phyloP scores from a whole-genome alignment of 345 rosid species.

The thale cress (Arabidopsis thaliana) region DNA sequence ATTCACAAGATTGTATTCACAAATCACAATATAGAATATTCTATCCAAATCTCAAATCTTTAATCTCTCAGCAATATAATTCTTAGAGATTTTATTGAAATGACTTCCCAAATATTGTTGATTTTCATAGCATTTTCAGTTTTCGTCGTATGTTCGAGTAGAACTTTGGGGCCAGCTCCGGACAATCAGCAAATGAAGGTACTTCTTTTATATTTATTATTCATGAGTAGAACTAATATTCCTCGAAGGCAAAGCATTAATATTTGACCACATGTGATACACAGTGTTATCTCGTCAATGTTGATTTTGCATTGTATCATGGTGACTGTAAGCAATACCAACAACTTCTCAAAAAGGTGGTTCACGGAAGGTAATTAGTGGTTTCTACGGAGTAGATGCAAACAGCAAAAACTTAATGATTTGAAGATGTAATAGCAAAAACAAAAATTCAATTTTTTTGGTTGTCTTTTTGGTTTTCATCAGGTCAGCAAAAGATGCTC shows the following conservation, averaged over 20 bases:
- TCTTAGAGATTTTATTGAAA: neutral
- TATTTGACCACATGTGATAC: neutral
- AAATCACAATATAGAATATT: too few relatives aligned
- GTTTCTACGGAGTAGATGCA: neutral
- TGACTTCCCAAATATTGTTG: constrained; percentile 18
- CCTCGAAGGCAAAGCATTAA: neutral
- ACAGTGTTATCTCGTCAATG: constrained; percentile 26
- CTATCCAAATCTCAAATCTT: neutral
- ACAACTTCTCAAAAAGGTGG: constrained; percentile 21
- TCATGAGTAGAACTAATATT: neutral
- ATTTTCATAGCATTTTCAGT: constrained; percentile 16
- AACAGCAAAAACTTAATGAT: neutral
- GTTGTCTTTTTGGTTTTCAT: neutral
- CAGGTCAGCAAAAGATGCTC: constrained; percentile 18
- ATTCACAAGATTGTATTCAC: neutral
- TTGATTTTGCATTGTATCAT: constrained; percentile 24
- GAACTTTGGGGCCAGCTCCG: constrained; percentile 19
- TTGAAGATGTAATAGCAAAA: neutral
- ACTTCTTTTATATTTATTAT: neutral
- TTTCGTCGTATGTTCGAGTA: constrained; percentile 13
- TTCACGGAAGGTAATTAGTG: constrained; percentile 16
- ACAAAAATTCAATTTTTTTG: neutral
- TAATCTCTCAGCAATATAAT: neutral
- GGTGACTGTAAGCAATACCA: constrained; percentile 29
- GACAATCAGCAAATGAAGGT: neutral